Evolutionary conservation across 768 basidiomycete species (phyloP), one percentile per base, ranked within the genome.

Genomic region (Trametes gibbosa): DNA sequence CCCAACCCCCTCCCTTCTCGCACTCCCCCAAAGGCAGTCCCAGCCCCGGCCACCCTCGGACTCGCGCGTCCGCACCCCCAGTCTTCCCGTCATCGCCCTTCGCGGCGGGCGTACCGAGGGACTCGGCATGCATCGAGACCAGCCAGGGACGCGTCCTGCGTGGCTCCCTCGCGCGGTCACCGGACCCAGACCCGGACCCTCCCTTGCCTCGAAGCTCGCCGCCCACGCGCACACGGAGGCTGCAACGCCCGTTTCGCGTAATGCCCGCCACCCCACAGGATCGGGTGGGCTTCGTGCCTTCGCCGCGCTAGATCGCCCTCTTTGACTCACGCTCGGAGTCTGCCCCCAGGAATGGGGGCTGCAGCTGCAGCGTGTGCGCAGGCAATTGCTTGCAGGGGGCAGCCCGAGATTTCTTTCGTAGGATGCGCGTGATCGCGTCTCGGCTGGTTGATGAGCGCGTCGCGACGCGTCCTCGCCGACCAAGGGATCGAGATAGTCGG

Each of bases 381-480:
- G 23, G 42, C n/a, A 9, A 43, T 21, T 43, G n/a, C 42, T 9
- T 19, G n/a, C 25, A 8, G 14, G 24, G 46, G 5, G 46, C 24
- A 25, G 24, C 5, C 46, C 13, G n/a, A 35, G 32, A 42, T 27
- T n/a, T n/a, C n/a, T n/a, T n/a, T n/a, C n/a, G n/a, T n/a, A n/a
- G n/a, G 41, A 25, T 27, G 46, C 42, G 42, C 32, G 14, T 34
- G 17, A 39, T 43, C 49, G 43, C 45, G 57, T 58, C 35, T 52
- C 42, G 50, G 50, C 40, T 45, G 21, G 25, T 25, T 47, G 47
- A 58, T 53, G 51, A 53, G 27, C 51, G 58, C 46, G 58, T 59
- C 58, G 51, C 51, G 51, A 52, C 58, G 58, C 45, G 51, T 53
- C 42, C 25, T 29, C 19, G n/a, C n/a, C n/a, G n/a, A n/a, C n/a